Base-by-base conservation (phyloP, 2,329 filamentous ascomycete genomes). In the Dothiorella sarmentorum region DNA sequence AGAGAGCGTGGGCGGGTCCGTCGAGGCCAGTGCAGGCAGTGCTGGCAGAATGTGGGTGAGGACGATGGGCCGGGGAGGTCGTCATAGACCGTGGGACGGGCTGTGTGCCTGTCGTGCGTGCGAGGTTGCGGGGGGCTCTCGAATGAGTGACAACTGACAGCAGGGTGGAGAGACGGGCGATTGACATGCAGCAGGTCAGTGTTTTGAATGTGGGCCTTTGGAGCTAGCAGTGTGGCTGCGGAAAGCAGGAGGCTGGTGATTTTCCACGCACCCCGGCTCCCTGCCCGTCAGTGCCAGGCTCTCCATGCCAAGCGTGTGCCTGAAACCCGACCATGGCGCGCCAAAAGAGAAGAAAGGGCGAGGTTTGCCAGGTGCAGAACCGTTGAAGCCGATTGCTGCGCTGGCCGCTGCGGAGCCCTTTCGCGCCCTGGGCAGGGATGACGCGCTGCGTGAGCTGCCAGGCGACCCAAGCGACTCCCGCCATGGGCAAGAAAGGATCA, bases 311-410 rank as follows among this genome's bases (percentile, higher is more conserved):
- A 51, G 51, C 35, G 24, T 24, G 38, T 37, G 51, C 38, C 40
- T 56, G 52, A 56, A 56, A 56, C 38, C 52, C 40, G 13, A 17
- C 52, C n/a, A n/a, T n/a, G n/a, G n/a, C n/a, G n/a, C n/a, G n/a
- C n/a, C n/a, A n/a, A n/a, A n/a, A n/a, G n/a, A n/a, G n/a, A n/a
- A n/a, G n/a, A n/a, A n/a, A n/a, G n/a, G n/a, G n/a, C n/a, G n/a
- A n/a, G n/a, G n/a, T n/a, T n/a, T n/a, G n/a, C n/a, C n/a, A n/a
- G n/a, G n/a, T n/a, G n/a, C n/a, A 40, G 15, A 17, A 20, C 15
- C 15, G 31, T 29, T 38, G 33, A 20, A 29, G n/a, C n/a, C 31
- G n/a, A 7, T 20, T 17, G 51, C 35, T 42, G 24, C 20, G 51
- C 24, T 43, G 51, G 51, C 51, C 44, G 51, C 51, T 40, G 35